Evolutionary conservation across 2,329 filamentous ascomycete species (phyloP).

Genomic region (Lasiodiplodia sp.): DNA sequence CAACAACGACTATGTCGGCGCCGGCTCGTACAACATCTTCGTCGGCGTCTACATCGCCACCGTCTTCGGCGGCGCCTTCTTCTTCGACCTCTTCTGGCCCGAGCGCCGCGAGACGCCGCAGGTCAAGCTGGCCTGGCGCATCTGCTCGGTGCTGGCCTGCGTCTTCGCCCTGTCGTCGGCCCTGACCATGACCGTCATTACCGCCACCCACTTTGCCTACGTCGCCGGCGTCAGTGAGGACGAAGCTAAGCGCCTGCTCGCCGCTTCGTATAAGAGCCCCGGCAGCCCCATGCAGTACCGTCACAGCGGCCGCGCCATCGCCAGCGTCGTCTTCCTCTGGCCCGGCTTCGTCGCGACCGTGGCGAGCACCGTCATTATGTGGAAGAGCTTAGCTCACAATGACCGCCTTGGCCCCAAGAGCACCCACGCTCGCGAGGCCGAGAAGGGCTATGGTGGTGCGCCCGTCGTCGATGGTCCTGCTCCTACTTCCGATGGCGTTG

Average conservation of each 20-base stretch:
- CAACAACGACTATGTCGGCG: conserved; percentile 64
- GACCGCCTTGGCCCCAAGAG: conserved; percentile 50
- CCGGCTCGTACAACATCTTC: conserved; percentile 66
- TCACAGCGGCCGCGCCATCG: conserved; percentile 58
- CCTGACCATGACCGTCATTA: conserved; percentile 60
- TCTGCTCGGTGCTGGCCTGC: conserved; percentile 58
- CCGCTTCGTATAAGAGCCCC: conserved; percentile 37
- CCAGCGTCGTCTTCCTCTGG: conserved; percentile 62
- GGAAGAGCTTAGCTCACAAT: conserved; percentile 48
- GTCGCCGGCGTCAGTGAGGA: conserved; percentile 47
- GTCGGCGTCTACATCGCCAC: conserved; percentile 64
- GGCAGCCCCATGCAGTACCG: conserved; percentile 54
- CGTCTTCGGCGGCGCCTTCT: conserved; percentile 66
- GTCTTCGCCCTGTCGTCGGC: conserved; percentile 57
- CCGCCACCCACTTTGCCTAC: conserved; percentile 55
- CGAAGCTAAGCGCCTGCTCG: conserved; percentile 38
- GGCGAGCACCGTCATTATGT: conserved; percentile 49
- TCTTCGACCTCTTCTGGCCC: conserved; percentile 69
- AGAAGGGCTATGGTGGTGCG: conserved; percentile 1
- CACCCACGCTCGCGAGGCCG: conserved; percentile 42
- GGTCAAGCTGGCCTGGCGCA: conserved; percentile 63
- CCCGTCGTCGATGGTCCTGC: not conserved
- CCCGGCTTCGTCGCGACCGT: conserved; percentile 56
- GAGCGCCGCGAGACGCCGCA: conserved; percentile 58
- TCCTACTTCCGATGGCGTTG: not conserved